Conservation (phyloP, 2,329 filamentous ascomycete species). For the Ophiosphaerella korrae region DNA sequence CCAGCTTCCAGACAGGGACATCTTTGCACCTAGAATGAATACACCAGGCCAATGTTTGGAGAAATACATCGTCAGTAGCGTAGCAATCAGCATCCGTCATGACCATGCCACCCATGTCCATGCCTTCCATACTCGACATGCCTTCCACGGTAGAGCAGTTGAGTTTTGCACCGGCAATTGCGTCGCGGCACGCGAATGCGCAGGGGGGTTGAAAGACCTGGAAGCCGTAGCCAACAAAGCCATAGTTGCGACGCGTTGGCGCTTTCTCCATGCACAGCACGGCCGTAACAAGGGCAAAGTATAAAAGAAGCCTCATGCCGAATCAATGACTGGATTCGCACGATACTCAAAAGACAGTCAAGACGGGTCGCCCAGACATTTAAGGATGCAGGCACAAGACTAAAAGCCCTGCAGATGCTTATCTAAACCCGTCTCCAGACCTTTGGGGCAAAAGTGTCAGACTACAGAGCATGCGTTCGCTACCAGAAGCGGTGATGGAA, state of each 20-base stretch:
- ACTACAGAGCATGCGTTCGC: too few relatives aligned
- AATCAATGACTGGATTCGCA: too few relatives aligned
- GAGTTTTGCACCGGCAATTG: slow-evolving; percentile 6
- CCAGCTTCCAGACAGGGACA: slow-evolving; percentile 13
- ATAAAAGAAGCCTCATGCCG: too few relatives aligned
- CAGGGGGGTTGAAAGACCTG: slow-evolving; percentile 19
- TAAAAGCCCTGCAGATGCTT: too few relatives aligned
- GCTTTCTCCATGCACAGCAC: too few relatives aligned
- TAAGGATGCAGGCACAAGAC: too few relatives aligned
- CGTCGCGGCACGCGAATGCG: slow-evolving; percentile 19
- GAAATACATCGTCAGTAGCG: slow-evolving; percentile 21
- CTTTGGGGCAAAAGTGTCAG: too few relatives aligned
- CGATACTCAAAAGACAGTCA: too few relatives aligned
- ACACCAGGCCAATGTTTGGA: slow-evolving; percentile 25
- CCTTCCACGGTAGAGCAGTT: slow-evolving; percentile 13
- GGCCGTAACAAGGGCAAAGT: too few relatives aligned
- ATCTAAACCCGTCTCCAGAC: too few relatives aligned
- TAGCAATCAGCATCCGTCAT: slow-evolving; percentile 22
- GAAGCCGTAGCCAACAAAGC: slow-evolving; percentile 25
- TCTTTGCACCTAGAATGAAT: slow-evolving; percentile 16
- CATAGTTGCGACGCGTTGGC: slow-evolving; percentile 5
- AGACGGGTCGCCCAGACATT: too few relatives aligned
- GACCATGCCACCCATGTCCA: slow-evolving; percentile 5
- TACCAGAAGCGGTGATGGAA: too few relatives aligned
- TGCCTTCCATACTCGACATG: slow-evolving; percentile 1